Conservation (phyloP, 139 green algal species). For the Deuterostichococcus epilithicus region DNA sequence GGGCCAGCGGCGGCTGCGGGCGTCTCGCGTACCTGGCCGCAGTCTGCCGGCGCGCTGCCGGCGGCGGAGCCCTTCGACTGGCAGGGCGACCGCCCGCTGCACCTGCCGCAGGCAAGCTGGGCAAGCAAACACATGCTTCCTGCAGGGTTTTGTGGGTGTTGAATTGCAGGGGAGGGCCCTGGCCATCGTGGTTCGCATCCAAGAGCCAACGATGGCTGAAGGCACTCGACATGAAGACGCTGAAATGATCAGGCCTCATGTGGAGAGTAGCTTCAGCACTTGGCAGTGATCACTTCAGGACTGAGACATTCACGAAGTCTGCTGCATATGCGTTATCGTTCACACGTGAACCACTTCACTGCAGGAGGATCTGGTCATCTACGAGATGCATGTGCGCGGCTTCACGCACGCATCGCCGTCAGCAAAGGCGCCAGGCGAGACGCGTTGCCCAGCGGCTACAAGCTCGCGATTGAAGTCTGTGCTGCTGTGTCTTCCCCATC, state of each 20-base stretch:
- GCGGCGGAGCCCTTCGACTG: conserved; percentile 71
- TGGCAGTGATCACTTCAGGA: no score
- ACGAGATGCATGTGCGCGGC: conserved; percentile 96
- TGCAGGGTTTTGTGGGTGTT: no score
- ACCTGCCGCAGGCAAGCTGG: conserved; percentile 49
- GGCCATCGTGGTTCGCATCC: no score
- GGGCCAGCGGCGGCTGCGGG: conserved; percentile 40
- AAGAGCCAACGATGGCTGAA: no score
- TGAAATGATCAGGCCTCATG: no score
- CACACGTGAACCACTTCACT: no score
- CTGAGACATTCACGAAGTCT: no score
- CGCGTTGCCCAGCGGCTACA: not conserved
- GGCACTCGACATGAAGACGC: no score
- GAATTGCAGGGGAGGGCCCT: no score
- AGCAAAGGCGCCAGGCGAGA: conserved; percentile 43
- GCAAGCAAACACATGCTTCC: no score
- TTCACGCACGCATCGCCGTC: conserved; percentile 80
- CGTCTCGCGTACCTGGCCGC: conserved; percentile 73
- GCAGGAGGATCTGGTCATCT: conserved; percentile 87
- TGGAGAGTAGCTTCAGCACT: no score
- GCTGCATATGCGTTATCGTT: no score
- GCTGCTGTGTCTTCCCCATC: not conserved
- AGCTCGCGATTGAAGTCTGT: not conserved
- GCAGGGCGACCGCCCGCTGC: conserved; percentile 76
- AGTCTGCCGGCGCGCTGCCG: conserved; percentile 63